Evolutionary conservation across 1,284 basidiomycete species (phyloP), one percentile per base, ranked within the genome.

Genomic region (Neolentinus lepideus): DNA sequence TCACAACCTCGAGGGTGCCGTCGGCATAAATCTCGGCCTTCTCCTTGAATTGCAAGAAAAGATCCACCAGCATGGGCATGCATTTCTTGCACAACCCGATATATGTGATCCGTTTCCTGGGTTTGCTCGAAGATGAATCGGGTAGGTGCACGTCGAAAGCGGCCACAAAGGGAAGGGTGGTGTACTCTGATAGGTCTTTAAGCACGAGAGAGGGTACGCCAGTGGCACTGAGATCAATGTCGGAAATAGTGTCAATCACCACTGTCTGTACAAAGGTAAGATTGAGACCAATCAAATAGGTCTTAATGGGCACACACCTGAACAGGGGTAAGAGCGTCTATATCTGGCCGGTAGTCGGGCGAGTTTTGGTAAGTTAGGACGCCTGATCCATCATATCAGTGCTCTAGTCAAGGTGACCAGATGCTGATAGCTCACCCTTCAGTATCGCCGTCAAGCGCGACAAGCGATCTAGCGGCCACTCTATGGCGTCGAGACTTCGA

Each of bases 271-370:
- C 35, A 19, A 6, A 48, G 27, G 26, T 14, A 50, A 8, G 25
- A n/a, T 16, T 50, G 21, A 29, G 24, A 50, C 6, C 50, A 27
- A 51, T 62, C 50, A 59, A 52, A 35, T 46, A 58, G 45, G 56
- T 55, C 27, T 21, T 46, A 10, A 6, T 16, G 6, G 19, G 45
- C 25, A 29, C 73, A 45, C 67, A 86, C 86, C 77, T 94, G 92
- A 1, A 97, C 79, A 21, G 92, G 92, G 21, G 90, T 86, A 56
- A 97, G 74, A 38, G 75, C 72, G 64, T 98, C 94, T 51, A 93
- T 78, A 65, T 99, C 95, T 3, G 90, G 86, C 51, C 92, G 77
- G 66, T 92, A 94, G 65, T 96, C 93, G 2, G 88, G 85, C 1
- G 92, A 95, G 57, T 77, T 77, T 1, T 84, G 75, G 66, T 97